Base-by-base conservation (phyloP, 441 rosid species). In the Melastoma candidum region DNA sequence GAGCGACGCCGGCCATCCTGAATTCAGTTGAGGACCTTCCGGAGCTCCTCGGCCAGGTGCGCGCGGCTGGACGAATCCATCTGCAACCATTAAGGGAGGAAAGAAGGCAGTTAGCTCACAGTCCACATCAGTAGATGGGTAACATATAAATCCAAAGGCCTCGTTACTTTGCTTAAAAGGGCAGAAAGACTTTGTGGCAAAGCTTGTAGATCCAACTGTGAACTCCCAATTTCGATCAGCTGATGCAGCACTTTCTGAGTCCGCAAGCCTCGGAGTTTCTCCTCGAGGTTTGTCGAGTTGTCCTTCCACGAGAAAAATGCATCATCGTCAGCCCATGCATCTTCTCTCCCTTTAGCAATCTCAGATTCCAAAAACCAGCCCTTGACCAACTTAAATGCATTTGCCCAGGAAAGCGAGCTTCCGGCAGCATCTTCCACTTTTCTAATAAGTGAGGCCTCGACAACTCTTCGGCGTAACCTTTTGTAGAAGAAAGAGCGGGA, bases 161-260 rank as follows among this genome's bases (percentile, higher is more conserved):
- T 59, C 39, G 44, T 67, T 76, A 90, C 99, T 94, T 94, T 83
- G 77, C 77, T 73, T 72, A 93, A 77, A 73, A 93, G 88, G 57
- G 83, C 79, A 59, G 89, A 78, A 47, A 94, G 95, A 67, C 89
- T 93, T 63, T 82, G 95, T 4, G 97, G 97, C 57, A 94, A 80
- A 66, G 96, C 95, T 68, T 68, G 74, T 76, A 94, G 59, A 76
- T 83, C 97, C 12, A 85, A 69, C 22, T 55, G 25, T 8, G 96
- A 89, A 56, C 75, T 77, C 7, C 94, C 83, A 26, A 94, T 78
- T 61, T 74, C 79, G 41, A 83, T 73, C 51, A 94, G 66, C 53
- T 79, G 95, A 64, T 67, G 73, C 65, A 85, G 63, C 48, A 94
- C 80, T 72, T 90, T 90, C 73, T 87, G 87, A 43, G 75, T 82